Base-by-base conservation (phyloP, 2,329 filamentous ascomycete species). In the Aspergillus amoenus region DNA sequence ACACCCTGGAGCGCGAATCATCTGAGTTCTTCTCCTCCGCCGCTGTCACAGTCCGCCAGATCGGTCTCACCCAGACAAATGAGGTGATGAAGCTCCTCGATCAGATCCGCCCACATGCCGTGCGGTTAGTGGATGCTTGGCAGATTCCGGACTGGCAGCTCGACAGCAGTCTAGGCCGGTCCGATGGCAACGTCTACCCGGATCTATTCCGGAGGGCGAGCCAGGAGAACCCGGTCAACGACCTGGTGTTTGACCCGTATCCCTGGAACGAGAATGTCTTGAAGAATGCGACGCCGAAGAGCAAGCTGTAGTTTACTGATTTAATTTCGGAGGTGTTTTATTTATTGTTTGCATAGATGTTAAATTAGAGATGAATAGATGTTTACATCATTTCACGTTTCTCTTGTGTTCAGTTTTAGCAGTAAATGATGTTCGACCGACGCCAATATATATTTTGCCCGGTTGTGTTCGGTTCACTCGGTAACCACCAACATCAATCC, bases 61-160 rank as follows among this genome's bases (percentile, higher is more conserved):
- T 92, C 67, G 82, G 84, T 58, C 81, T 91, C 9, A 82, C 87
- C 0, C 80, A 87, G 58, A 87, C 84, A 1, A 88, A 83, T 68
- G 81, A 84, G 6, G 86, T 90, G 5, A 87, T 90, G 80, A 84
- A 83, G 66, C 77, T 92, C 17, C 78, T 92, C 4, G 84, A 87
- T 57, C 86, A 90, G 60, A 85, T 92, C 59, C 80, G 89, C 5
- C 89, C 89, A 3, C 89, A 92, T 68, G 88, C 89, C 1, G 81
- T 92, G 13, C 74, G 84, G 11, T 76, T 92, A 11, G 88, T 91
- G 0, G 89, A 92, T 66, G 79, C 86, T 0, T 92, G 89, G 89
- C 83, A 84, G 59, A 90, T 92, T 74, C 85, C 88, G 1, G 89
- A 92, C 69, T 92, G 87, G 87, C 87, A 90, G 65, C 81, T 92